These are phyloP conservation scores for Trifolium subterraneum DNA, from an alignment of 306 rosid genomes.

Conservation along the genomic window DNA sequence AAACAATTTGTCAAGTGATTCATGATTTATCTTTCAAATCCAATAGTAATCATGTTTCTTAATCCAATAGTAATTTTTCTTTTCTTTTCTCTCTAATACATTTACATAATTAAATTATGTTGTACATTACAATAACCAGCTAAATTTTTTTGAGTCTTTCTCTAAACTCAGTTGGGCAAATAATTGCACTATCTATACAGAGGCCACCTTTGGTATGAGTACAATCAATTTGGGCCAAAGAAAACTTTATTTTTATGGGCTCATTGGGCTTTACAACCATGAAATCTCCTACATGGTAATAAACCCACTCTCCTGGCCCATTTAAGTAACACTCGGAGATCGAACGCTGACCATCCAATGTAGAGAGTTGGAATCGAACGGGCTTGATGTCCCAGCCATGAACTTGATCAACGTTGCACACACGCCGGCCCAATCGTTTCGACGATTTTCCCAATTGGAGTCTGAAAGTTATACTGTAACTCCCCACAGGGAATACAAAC, in stretches of 20 bases:
- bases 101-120: no score
- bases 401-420: conserved; percentile 60
- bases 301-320: conserved; percentile 59
- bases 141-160: conserved; percentile 35
- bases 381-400: conserved; percentile 95
- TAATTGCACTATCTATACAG: conserved; percentile 66
- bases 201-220: conserved; percentile 95
- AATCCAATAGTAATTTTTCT: no score
- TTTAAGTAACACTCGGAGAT: conserved; percentile 53
- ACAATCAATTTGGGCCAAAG: conserved; percentile 89
- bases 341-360: conserved; percentile 71
- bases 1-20: no score
- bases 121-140: neutral
- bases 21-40: no score
- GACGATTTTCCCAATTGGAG: conserved; percentile 71
- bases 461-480: conserved; percentile 66
- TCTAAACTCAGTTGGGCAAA: conserved; percentile 55
- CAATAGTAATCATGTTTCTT: no score
- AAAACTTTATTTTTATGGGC: conserved; percentile 59
- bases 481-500: conserved; percentile 77
- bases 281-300: conserved; percentile 75
- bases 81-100: no score
- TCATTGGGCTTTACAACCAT: conserved; percentile 43
- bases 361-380: conserved; percentile 65
- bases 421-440: conserved; percentile 62